A percentile compares a stretch with the other conserved stretches of the same genome.
Evolutionary conservation across 1,284 basidiomycete genomes (phyloP).

Genomic region (Entoloma clypeatum): DNA sequence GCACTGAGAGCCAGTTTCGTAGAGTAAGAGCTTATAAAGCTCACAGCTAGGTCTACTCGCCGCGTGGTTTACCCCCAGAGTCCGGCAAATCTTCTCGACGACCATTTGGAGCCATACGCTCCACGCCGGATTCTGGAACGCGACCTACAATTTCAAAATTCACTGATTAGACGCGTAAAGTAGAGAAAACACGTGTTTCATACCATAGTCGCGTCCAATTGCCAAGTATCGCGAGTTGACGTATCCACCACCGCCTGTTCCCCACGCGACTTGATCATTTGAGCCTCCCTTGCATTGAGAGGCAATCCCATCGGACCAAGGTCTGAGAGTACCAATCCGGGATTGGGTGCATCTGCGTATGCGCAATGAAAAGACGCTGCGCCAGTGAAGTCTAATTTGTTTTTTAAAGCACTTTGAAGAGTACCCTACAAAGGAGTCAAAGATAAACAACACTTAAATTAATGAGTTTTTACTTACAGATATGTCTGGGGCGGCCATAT

Average conservation of each 20-base stretch:
- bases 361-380: constrained; percentile 24
- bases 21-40: constrained; percentile 43
- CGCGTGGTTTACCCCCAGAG: constrained; percentile 30
- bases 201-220: constrained; percentile 33
- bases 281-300: constrained; percentile 34
- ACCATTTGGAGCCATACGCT: constrained; percentile 25
- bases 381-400: constrained; percentile 28
- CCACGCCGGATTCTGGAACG: constrained; percentile 36
- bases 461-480: no score
- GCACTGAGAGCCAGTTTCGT: constrained; percentile 44
- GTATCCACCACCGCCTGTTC: constrained; percentile 34
- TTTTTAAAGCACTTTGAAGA: constrained; percentile 24
- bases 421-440: constrained; percentile 20
- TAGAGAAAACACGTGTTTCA: no score
- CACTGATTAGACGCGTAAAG: no score
- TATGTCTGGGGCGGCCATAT: no score
- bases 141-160: no score
- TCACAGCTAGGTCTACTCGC: constrained; percentile 31
- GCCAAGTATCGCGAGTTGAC: constrained; percentile 40
- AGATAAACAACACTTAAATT: no score
- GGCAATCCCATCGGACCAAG: constrained; percentile 36
- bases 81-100: constrained; percentile 29
- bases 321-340: constrained; percentile 30
- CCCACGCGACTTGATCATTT: constrained; percentile 34
- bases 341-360: constrained; percentile 23